A percentile compares a stretch with the other conserved stretches of the same genome.
These are phyloP conservation scores for Talaromyces sp. DNA, from an alignment of 2,329 filamentous ascomycete species.

Conservation along the genomic window DNA sequence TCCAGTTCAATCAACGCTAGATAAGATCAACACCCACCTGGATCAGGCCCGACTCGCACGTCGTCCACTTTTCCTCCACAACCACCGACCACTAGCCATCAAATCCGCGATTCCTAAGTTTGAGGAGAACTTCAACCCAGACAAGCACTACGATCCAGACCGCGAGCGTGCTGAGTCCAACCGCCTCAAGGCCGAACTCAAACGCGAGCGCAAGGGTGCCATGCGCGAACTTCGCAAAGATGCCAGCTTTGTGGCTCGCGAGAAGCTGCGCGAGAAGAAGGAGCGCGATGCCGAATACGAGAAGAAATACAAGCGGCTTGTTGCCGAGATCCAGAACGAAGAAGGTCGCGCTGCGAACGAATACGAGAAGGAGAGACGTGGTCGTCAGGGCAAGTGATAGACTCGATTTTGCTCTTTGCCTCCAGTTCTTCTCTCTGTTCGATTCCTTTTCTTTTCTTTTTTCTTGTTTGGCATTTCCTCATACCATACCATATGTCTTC, in stretches of 20 bases:
- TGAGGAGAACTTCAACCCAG: slow-evolving; percentile 90
- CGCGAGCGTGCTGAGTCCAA: slow-evolving; percentile 81
- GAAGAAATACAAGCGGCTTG: slow-evolving; percentile 88
- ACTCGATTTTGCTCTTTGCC: too few relatives aligned
- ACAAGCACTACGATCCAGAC: slow-evolving; percentile 96
- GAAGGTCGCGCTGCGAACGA: slow-evolving; percentile 83
- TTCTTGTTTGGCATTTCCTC: slow-evolving; percentile 7
- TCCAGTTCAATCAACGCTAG: slow-evolving; percentile 33
- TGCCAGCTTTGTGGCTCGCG: slow-evolving; percentile 86
- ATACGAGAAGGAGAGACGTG: slow-evolving; percentile 84
- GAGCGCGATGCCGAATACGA: slow-evolving; percentile 91
- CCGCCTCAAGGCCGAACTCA: slow-evolving; percentile 87
- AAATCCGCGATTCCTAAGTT: slow-evolving; percentile 90
- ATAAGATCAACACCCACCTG: slow-evolving; percentile 49
- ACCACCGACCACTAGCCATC: slow-evolving; percentile 86
- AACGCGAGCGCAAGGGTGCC: slow-evolving; percentile 92
- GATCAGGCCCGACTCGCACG: slow-evolving; percentile 66
- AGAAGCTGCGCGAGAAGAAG: slow-evolving; percentile 90
- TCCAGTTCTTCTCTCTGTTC: too few relatives aligned
- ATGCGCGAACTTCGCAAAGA: slow-evolving; percentile 95
- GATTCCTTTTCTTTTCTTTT: slow-evolving; percentile 1
- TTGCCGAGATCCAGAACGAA: slow-evolving; percentile 94
- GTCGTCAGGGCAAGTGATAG: slow-evolving; percentile 66
- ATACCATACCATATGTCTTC: slow-evolving; percentile 11
- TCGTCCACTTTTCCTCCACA: slow-evolving; percentile 81